Evolutionary conservation across 768 basidiomycete species (phyloP), one percentile per base, ranked within the genome.

Genomic region (Tulasnella sp.): DNA sequence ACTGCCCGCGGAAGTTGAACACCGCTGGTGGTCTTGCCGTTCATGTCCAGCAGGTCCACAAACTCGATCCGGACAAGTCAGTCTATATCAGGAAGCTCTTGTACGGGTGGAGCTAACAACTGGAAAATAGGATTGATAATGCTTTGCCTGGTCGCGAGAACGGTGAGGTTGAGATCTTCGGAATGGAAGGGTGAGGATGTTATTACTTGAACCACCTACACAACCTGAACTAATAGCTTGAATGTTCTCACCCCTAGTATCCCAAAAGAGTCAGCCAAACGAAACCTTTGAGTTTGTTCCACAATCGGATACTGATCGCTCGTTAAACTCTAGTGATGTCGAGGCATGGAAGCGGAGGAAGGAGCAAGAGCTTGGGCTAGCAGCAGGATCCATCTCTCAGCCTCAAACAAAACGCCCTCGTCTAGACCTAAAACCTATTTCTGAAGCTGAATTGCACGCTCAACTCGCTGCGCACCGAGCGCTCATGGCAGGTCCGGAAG

Each of bases 151-250:
- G 94, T 27, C 84, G 96, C 32, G 95, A 97, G 72, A 92, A 94
- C 1, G 97, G 97, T 66, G 95, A 98, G 70, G 86, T 99, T 38
- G 96, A 99, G 73, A 98, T 99, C 50, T 98, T 98, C 65, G 96
- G 96, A 23, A 98, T 99, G 96, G 95, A 96, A 70, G 96, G 95
- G 52, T 53, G 32, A 3, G 52, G 34, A 56, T 51, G 23, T 38
- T 34, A 19, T n/a, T 13, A 24, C 23, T 8, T 38, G 29, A 27
- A 19, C 17, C 17, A 17, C 11, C 11, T 24, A 10, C 26, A 3
- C 32, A 53, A 38, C 8, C 2, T 26, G 29, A 34, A 53, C 52
- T 41, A 41, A 53, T 13, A 21, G 11, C 13, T 30, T 17, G 23
- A n/a, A n/a, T n/a, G n/a, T n/a, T 52, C 17, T 21, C 7, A 27